Percentiles rank a stretch among this genome's conserved stretches.
Evolutionary conservation across 352 stramenopile species (phyloP).

Genomic region (Blastocystis sp.): DNA sequence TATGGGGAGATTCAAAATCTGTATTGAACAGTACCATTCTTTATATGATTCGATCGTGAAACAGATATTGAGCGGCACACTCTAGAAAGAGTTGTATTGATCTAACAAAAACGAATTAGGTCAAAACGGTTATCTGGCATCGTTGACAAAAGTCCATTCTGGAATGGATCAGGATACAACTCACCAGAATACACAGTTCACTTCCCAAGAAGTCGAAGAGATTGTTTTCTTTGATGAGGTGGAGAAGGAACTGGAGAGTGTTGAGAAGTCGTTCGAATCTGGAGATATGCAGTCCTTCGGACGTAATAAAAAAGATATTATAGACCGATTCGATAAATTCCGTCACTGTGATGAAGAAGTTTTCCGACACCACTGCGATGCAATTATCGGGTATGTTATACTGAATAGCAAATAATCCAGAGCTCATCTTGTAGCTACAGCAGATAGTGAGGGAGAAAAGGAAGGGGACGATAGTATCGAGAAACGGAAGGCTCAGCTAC

Average conservation of each 20-base stretch:
- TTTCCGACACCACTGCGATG: constrained; percentile 34
- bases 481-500: neutral
- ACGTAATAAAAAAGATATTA: constrained; percentile 28
- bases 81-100: too few species aligned
- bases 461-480: constrained; percentile 8
- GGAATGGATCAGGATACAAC: too few species aligned
- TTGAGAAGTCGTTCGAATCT: constrained; percentile 21
- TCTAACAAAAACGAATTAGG: too few species aligned
- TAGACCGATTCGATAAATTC: constrained; percentile 35
- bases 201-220: constrained; percentile 35
- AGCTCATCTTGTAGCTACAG: neutral
- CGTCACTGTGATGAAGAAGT: constrained; percentile 26
- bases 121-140: too few species aligned
- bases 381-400: neutral
- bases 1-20: too few species aligned
- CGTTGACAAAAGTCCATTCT: too few species aligned
- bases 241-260: constrained; percentile 37
- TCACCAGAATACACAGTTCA: neutral
- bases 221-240: constrained; percentile 34
- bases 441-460: neutral
- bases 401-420: neutral
- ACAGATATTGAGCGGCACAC: too few species aligned
- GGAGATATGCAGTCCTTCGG: constrained; percentile 44
- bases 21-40: too few species aligned
- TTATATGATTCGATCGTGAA: too few species aligned